Base-by-base conservation (phyloP, 495 filamentous ascomycete genomes). In the Podospora sp. region DNA sequence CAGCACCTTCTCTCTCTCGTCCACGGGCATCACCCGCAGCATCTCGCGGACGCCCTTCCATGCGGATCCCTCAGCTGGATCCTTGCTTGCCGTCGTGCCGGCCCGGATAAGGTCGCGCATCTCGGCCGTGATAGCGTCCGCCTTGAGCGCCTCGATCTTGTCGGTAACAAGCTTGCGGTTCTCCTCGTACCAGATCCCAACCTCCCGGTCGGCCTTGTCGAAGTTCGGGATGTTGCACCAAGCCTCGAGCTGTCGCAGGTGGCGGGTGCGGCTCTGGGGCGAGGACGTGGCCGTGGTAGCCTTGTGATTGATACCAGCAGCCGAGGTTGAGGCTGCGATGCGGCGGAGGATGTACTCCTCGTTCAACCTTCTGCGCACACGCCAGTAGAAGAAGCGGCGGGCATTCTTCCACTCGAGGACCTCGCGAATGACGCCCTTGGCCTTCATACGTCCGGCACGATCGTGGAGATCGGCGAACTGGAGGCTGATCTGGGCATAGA, bases 331-430 rank as follows among this genome's bases (percentile, higher is more conserved):
- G 25, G 83, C 72, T 24, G 87, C 80, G 87, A 98, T 91, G 77
- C 91, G 90, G 81, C 92, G 94, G 77, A 98, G 84, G 75, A 98
- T 91, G 75, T 92, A 90, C 80, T 99, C 94, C 81, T 99, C 95
- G 80, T 96, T 97, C 72, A 99, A 84, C 81, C 96, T 88, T 77
- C 95, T 92, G 78, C 95, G 94, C 63, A 96, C 90, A 84, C 95
- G 94, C 95, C 95, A 99, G 89, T 97, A 99, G 88, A 99, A 98
- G 91, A 97, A 99, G 75, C 96, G 92, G 69, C 95, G 89, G 56
- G 94, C 90, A 68, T 97, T 88, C 76, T 88, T 85, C 96, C 94
- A 99, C 74, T 87, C 84, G 20, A 99, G 85, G 1, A 90, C 81
- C 67, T 88, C 84, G 62, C 96, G 92, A 75, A 99, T 97, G 69